Evolutionary conservation across 805 yeast genomes (phyloP), one percentile per base, ranked within the genome.

Genomic region (Kregervanrija pseudodelftensis): DNA sequence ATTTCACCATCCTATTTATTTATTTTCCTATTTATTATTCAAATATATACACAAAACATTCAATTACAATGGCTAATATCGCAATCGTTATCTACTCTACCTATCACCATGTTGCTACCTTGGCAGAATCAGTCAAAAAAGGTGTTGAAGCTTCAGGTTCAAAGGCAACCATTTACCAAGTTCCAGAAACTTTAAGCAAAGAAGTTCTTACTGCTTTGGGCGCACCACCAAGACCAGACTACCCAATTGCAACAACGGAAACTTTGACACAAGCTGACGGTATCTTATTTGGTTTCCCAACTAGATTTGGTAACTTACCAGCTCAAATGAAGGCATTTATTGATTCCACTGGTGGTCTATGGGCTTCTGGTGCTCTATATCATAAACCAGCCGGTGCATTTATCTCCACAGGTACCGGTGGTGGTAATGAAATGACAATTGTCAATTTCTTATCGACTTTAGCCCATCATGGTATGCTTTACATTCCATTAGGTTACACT

Each of bases 241-340:
- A 69, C 50, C 90, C 93, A 53, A 68, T 76, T 57, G 86, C 86
- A 42, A 71, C 84, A 12, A 55, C 64, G 9, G 83, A 76, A 15
- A 73, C 78, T 14, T 70, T 88, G 53, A 60, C 66, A 3, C 67
- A 72, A 51, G 84, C 81, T 70, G 95, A 89, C 60, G 95, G 90
- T 39, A 78, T 83, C 69, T 53, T 89, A 52, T 85, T 88, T 56
- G 96, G 96, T 60, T 64, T 85, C 55, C 95, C 95, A 57, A 84
- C 95, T 45, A 79, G 95, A 67, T 88, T 68, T 61, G 96, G 96
- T 66, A 77, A 73, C 63, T 66, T 73, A 66, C 91, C 95, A 44
- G 83, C 87, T 41, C 95, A 87, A 65, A 75, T 82, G 74, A 76
- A 74, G 64, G 69, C 84, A 14, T 86, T 83, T 72, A 77, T 85